phyloP scores from a whole-genome alignment of 495 filamentous ascomycete genomes.

The Apiosordaria backusii region DNA sequence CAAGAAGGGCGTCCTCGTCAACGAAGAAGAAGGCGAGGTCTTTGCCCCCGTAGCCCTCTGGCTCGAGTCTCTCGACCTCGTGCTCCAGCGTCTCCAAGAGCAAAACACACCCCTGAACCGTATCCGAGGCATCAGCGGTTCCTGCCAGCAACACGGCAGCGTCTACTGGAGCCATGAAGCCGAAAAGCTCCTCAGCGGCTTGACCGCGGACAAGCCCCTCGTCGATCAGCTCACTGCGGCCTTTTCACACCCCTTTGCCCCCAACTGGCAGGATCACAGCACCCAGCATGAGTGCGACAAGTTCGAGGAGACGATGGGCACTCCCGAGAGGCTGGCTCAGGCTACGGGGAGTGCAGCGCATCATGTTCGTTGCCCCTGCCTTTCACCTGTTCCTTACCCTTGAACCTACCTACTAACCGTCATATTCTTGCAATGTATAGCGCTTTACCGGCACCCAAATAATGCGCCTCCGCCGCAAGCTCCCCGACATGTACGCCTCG shows the following conservation, averaged over 20 bases:
- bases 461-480: slow-evolving; percentile 72
- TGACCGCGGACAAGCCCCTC: slow-evolving; percentile 58
- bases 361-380: slow-evolving; percentile 58
- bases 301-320: slow-evolving; percentile 71
- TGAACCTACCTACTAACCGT: slow-evolving; percentile 23
- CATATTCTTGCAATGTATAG: slow-evolving; percentile 45
- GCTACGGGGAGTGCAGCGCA: slow-evolving; percentile 90
- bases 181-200: slow-evolving; percentile 56
- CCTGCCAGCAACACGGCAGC: slow-evolving; percentile 95
- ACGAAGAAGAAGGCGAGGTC: slow-evolving; percentile 78
- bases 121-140: slow-evolving; percentile 81
- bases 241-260: slow-evolving; percentile 83
- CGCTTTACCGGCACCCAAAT: slow-evolving; percentile 98
- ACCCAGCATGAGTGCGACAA: slow-evolving; percentile 87
- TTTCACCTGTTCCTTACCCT: not conserved
- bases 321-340: slow-evolving; percentile 62
- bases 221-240: slow-evolving; percentile 66
- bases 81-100: slow-evolving; percentile 67
- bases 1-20: slow-evolving; percentile 80
- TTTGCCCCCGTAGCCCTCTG: slow-evolving; percentile 91
- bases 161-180: slow-evolving; percentile 80
- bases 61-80: slow-evolving; percentile 86
- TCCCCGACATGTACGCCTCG: slow-evolving; percentile 73
- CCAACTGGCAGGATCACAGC: slow-evolving; percentile 97
- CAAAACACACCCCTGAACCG: slow-evolving; percentile 73